Base-by-base conservation (phyloP, 176 grass and related monocot genomes). In the Secale cereale region DNA sequence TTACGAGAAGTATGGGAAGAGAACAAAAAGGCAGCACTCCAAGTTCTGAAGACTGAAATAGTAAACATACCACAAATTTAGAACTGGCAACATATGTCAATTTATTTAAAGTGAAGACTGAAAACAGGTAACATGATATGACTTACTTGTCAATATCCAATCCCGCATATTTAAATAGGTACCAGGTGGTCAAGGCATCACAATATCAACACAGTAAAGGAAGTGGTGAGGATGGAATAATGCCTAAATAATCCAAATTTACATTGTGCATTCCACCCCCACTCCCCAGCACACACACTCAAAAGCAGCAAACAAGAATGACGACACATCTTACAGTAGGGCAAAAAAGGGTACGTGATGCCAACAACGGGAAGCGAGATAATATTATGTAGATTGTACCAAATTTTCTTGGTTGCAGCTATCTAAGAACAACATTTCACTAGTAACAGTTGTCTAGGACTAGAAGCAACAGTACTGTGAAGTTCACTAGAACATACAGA, bases 1-100 rank as follows among this genome's bases (percentile, higher is more conserved):
- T 98, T 96, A 98, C 97, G 97, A 98, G 76, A 98, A 98, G 31
- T 98, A 98, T 37, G 97, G 97, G 78, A 98, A 98, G 78, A 98
- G 97, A 86, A 98, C 97, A 83, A 98, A 95, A 70, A 98, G 89
- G 74, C 97, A 98, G 91, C 97, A 94, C 83, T 98, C 97, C 93
- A 98, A 94, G 78, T 98, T 96, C 76, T 98, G 91, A 87, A 98
- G 88, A 82, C 97, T 98, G 79, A 88, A 90, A 79, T 6, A 83
- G 48, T 77, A 83, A 85, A 77, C 7, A 84, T 59, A 43, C 62
- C 82, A 20, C 30, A 70, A 80, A 57, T 70, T 75, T 54, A 81
- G 78, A 48, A 83, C 33, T 67, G 27, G 22, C 20, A 81, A 73
- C 35, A 88, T 78, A 37, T 29, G 72, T 77, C 43, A 77, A 88